Base-by-base conservation (phyloP, 1,284 basidiomycete genomes). In the Malassezia sp. region DNA sequence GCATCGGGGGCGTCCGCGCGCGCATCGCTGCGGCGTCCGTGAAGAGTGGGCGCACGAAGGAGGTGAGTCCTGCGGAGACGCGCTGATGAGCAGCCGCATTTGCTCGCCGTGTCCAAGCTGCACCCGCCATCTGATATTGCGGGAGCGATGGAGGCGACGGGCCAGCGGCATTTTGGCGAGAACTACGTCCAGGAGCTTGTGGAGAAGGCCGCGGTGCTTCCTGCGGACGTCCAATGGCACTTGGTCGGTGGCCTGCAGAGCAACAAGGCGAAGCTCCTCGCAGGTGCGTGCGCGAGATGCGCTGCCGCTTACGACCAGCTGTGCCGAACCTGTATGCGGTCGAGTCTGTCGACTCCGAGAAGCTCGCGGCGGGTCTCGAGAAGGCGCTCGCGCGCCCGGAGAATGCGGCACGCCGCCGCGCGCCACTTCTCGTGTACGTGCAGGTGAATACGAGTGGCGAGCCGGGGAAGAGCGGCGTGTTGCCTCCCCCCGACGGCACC, bases 401-500 rank as follows among this genome's bases (percentile, higher is more conserved):
- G 28, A 44, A 59, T 21, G 52, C 54, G 77, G 38, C 64, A 0
- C 49, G 64, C 60, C 57, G 64, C 45, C 31, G 71, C 5, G 56
- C 70, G 1, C 78, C 78, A 2, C 75, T 93, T 4, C 79, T 84
- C 61, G 78, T 96, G 41, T 80, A 89, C 51, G 73, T 96, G 11
- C 90, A 96, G 71, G 77, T 96, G 63, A 97, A 97, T 73, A 97
- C 91, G 5, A 93, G 88, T 0, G 81, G 80, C 14, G 93, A 97
- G 71, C 81, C 80, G 39, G 77, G 77, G 23, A 97, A 97, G 73
- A 86, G 86, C 1, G 93, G 93, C 0, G 72, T 96, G 1, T n/a
- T n/a, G n/a, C n/a, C n/a, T n/a, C n/a, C n/a, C n/a, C 64, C 79
- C 10, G 80, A 84, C 1, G 73, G 85, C 17, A 38, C 53, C 14